Evolutionary conservation across 2,329 filamentous ascomycete species (phyloP), one percentile per base, ranked within the genome.

Genomic region (Drechslera avenae): DNA sequence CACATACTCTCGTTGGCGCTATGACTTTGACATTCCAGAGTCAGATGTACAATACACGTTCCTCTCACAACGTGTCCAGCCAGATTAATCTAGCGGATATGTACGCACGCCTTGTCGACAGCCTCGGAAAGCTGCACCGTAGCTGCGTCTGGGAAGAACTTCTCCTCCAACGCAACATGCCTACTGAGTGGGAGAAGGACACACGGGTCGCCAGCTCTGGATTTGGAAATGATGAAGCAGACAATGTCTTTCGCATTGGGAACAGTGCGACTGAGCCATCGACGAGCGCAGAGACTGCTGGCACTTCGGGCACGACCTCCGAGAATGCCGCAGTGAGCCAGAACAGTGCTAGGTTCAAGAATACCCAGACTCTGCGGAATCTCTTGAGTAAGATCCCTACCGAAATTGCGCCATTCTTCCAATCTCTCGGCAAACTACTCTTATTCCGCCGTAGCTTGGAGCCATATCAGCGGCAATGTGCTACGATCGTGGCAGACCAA

Each of bases 71-170:
- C 23, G 82, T 87, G 9, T 89, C 97, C 64, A 85, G 84, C 46
- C 82, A 85, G 19, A 83, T 95, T 61, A 96, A 96, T 66, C 82
- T 96, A 17, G 90, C 87, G 26, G 93, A 97, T 70, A 87, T 90
- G 69, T 96, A 96, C 68, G 79, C 85, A 36, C 75, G 80, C n/a
- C 77, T 97, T 31, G 82, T 96, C 18, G 87, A 85, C 55, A 85
- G 86, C 19, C 81, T 97, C 28, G 91, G 91, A 3, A 86, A 86
- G 18, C 77, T 99, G 13, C 82, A 97, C 58, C 84, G 89, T 34
- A 87, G 87, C 44, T 89, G 91, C 52, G 81, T 96, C n/a, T 87
- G 87, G 73, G 93, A 99, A 72, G 89, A 95, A 59, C 88, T 92
- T 30, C 78, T 87, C 0, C 78, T 97, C 36, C 83, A 88, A 58